These are phyloP conservation scores for Sclerotinia minor DNA, from an alignment of 2,329 filamentous ascomycete species.

Conservation along the genomic window DNA sequence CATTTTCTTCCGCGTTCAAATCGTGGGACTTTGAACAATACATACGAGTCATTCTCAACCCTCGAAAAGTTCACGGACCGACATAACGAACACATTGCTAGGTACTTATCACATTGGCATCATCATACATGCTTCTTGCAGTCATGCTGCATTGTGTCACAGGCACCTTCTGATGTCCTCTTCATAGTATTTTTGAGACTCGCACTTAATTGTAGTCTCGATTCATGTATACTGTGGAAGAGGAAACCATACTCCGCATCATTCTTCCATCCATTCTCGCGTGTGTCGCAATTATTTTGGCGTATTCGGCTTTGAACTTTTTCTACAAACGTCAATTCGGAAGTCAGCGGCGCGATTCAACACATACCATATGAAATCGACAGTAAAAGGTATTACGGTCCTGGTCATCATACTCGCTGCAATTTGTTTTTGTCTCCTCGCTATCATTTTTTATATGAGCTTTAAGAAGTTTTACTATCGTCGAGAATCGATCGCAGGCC, in stretches of 20 bases:
- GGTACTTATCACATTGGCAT: constrained; percentile 17
- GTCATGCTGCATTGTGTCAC: constrained; percentile 11
- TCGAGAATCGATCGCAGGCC: constrained; percentile 14
- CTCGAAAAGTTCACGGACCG: constrained; percentile 4
- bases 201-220: not conserved
- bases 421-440: not conserved
- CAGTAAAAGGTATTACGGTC: constrained; percentile 8
- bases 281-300: constrained; percentile 22
- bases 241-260: constrained; percentile 23
- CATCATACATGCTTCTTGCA: constrained; percentile 15
- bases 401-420: constrained; percentile 9
- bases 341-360: constrained; percentile 22
- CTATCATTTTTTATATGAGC: constrained; percentile 16
- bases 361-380: constrained; percentile 16
- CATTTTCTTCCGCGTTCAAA: not conserved
- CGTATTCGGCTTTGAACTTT: constrained; percentile 22
- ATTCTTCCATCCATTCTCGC: constrained; percentile 22
- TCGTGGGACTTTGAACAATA: constrained; percentile 12
- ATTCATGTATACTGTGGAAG: constrained; percentile 21
- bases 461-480: constrained; percentile 4
- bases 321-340: constrained; percentile 25
- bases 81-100: not conserved
- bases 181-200: constrained; percentile 11
- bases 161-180: not conserved
- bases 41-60: not conserved